phyloP scores from a whole-genome alignment of 73 alveolate genomes.

The Effrenium voratum region DNA sequence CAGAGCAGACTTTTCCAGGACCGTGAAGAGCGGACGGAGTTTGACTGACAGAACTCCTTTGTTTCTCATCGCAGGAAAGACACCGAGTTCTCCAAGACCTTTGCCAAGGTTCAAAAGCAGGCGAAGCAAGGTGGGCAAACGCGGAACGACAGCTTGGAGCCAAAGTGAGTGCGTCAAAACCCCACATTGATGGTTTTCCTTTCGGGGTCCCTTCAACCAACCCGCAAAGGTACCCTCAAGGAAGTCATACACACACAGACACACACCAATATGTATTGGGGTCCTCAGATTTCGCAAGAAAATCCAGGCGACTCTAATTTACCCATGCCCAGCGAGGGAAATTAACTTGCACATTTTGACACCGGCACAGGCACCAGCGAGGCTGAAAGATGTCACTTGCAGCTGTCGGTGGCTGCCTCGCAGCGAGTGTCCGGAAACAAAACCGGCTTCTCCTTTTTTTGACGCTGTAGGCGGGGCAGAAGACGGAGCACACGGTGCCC shows the following conservation, averaged over 20 bases:
- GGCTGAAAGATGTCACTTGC: constrained; percentile 73
- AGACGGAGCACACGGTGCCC: constrained; percentile 14
- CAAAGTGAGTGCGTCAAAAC: too few species aligned
- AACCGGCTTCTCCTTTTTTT: background rate
- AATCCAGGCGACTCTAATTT: too few species aligned
- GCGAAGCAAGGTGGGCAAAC: constrained; percentile 47
- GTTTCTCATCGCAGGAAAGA: constrained; percentile 73
- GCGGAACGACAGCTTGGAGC: background rate
- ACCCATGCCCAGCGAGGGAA: too few species aligned
- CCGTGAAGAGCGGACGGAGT: too few species aligned
- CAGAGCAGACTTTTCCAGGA: constrained; percentile 87
- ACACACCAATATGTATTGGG: too few species aligned
- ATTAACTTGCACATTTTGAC: too few species aligned
- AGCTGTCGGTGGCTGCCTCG: constrained; percentile 13
- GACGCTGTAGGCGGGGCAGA: constrained; percentile 14
- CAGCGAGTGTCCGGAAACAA: background rate
- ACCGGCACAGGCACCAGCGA: constrained; percentile 17
- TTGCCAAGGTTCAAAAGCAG: constrained; percentile 55
- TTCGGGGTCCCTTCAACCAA: too few species aligned
- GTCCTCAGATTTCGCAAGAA: too few species aligned
- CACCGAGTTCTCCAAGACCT: constrained; percentile 74
- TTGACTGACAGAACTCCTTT: too few species aligned
- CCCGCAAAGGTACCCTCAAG: too few species aligned
- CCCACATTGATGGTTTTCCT: too few species aligned
- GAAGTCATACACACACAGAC: too few species aligned